These are phyloP conservation scores for Trichoderma sp. DNA, from an alignment of 2,329 filamentous ascomycete genomes.

Conservation along the genomic window DNA sequence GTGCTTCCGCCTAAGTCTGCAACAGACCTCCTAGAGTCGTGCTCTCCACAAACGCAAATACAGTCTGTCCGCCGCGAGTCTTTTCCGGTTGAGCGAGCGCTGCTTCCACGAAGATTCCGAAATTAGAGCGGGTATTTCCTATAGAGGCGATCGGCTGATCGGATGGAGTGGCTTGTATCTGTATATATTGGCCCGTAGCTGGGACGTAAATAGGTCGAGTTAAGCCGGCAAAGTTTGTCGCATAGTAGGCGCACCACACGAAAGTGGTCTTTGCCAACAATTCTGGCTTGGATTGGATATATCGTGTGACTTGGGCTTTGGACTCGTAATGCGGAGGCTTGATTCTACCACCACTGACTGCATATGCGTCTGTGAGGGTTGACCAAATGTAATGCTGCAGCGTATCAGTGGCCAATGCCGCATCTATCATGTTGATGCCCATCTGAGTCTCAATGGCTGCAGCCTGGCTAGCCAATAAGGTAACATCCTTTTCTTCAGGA, in stretches of 20 bases:
- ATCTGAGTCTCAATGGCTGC: background rate
- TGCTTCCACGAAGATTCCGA: background rate
- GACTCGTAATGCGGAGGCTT: constrained; percentile 1
- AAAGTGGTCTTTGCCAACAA: background rate
- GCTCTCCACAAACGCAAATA: background rate
- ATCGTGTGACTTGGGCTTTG: background rate
- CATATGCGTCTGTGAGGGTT: background rate
- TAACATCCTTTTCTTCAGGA: background rate
- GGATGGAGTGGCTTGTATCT: background rate
- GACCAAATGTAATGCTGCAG: constrained; percentile 8
- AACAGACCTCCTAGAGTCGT: background rate
- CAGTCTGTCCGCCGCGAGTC: background rate
- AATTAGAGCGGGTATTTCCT: background rate
- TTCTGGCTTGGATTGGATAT: background rate
- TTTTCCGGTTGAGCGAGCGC: background rate
- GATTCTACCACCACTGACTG: background rate
- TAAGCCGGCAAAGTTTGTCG: background rate
- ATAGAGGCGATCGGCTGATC: constrained; percentile 1
- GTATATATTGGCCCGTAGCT: background rate
- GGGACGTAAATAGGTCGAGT: background rate
- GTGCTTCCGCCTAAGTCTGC: background rate
- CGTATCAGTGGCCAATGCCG: background rate
- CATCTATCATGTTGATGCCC: constrained; percentile 4
- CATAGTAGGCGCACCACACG: constrained; percentile 9
- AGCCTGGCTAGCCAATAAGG: background rate